phyloP scores from a whole-genome alignment of 139 green algal species.

The Tetradesmus obliquus region DNA sequence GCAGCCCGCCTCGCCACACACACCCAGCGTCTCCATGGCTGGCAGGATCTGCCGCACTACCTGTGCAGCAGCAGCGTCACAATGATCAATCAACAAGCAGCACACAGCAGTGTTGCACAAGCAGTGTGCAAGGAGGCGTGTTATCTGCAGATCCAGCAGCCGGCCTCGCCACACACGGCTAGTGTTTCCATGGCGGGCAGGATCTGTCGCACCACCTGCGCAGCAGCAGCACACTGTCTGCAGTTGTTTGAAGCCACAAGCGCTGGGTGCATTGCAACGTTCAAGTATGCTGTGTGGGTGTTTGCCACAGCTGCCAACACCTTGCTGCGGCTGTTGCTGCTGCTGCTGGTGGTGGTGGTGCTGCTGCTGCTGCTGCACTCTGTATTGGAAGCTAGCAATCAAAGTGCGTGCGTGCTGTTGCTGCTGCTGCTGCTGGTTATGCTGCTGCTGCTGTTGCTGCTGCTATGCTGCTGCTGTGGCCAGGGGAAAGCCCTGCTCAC shows the following conservation, averaged over 20 bases:
- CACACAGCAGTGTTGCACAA: background rate
- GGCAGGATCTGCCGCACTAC: slow-evolving; percentile 53
- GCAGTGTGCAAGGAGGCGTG: background rate
- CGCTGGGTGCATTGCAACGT: no score
- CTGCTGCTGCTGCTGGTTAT: no score
- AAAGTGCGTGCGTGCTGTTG: no score
- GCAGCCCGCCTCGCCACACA: slow-evolving; percentile 45
- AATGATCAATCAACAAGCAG: background rate
- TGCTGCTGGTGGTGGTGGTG: no score
- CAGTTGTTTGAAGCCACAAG: no score
- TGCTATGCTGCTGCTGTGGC: background rate
- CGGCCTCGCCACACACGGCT: slow-evolving; percentile 41
- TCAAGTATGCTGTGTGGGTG: no score
- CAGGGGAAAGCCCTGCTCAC: slow-evolving; percentile 42
- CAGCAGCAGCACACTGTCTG: background rate
- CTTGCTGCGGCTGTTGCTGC: no score
- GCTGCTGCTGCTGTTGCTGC: background rate
- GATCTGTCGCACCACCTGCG: slow-evolving; percentile 55
- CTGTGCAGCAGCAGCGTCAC: slow-evolving; percentile 22
- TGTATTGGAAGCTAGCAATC: no score
- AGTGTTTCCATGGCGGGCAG: slow-evolving; percentile 48
- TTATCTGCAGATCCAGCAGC: slow-evolving; percentile 55
- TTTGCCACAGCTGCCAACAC: no score
- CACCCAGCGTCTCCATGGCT: slow-evolving; percentile 47
- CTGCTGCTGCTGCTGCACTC: no score